Evolutionary conservation across 768 basidiomycete genomes (phyloP), one percentile per base, ranked within the genome.

Genomic region (Austroboletus eburneus): DNA sequence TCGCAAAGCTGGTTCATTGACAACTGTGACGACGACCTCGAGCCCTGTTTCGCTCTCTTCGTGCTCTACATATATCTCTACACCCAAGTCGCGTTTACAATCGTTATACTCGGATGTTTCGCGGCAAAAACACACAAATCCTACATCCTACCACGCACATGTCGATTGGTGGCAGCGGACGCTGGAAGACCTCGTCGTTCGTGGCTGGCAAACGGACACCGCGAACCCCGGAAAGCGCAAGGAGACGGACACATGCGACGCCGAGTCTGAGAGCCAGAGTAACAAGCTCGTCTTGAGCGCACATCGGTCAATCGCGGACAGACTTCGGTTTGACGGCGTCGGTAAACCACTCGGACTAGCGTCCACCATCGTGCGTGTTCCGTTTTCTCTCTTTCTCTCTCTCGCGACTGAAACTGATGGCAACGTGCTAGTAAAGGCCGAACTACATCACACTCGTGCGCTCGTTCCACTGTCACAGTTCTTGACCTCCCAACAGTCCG

Each of bases 91-190:
- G 20, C 81, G 88, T 8, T 72, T 91, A 0, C 82, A 87, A 51
- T 80, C 91, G 0, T 73, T 97, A 7, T 97, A 94, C 67, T 87
- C 92, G 8, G 91, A 94, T 59, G 82, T 94, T 47, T 81, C 87
- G 0, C 73, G 81, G 12, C 91, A 94, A 67, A 89, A 86, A 57
- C 71, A 80, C 39, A 85, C 90, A 1, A 94, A 97, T 63, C 87
- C 91, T 0, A 76, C 85, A 2, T 83, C 89, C 4, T 96, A 84
- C 63, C 68, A 79, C 40, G 80, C 89, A 10, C 88, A 89, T 58
- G 71, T 91, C 24, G 80, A 84, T 44, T 97, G 93, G 93, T 97
- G 94, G 94, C 79, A 77, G 27, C 69, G 71, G 37, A 78, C 81
- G 0, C 71, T 92, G 9, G 78, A 86, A 55, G 70, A 70, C 14